Base-by-base conservation (phyloP, 2,329 filamentous ascomycete species). In the Teratosphaeriaceae sp. region DNA sequence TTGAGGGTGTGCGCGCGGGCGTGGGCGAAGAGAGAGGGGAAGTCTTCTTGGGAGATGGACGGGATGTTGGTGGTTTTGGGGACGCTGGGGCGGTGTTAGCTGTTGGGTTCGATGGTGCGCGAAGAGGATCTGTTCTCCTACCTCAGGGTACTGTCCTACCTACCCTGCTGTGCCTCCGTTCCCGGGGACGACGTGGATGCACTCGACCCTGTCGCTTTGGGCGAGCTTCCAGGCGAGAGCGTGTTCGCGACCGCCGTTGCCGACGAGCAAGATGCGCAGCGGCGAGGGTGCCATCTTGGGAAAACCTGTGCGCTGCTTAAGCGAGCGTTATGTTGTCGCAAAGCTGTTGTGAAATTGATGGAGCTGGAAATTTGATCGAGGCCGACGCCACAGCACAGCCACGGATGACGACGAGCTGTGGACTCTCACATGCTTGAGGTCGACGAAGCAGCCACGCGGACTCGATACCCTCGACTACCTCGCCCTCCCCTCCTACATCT, bases 211-310 rank as follows among this genome's bases (percentile, higher is more conserved):
- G 31, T 82, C 73, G 13, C 88, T 95, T 65, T 94, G 84, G 60
- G 82, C 80, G 49, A 97, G 74, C 69, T 94, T 96, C 89, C 89
- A 97, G 31, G 89, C 88, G 50, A 96, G 77, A 36, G 89, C 87
- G 68, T 97, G 88, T 70, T 98, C 92, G 58, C 92, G 82, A 56
- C 90, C 92, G 54, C 92, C 92, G 62, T 90, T 94, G 59, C 92
- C 90, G 53, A 97, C 81, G 50, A 97, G 80, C 50, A 97, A 81
- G 55, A 96, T 75, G 55, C 81, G 78, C 50, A 88, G 73, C 34
- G 47, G 48, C 18, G 49, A 27, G 16, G 38, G 40, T 2, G 34
- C 42, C 51, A 55, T 56, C 30, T 29, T 47, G 33, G 24, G 5
- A 3, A 20, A 34, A n/a, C n/a, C n/a, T n/a, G n/a, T n/a, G n/a